Percentiles rank a stretch among this genome's conserved stretches.
These are phyloP conservation scores for Hyparrhenia diplandra DNA, from an alignment of 176 grass and related monocot genomes.

Conservation along the genomic window DNA sequence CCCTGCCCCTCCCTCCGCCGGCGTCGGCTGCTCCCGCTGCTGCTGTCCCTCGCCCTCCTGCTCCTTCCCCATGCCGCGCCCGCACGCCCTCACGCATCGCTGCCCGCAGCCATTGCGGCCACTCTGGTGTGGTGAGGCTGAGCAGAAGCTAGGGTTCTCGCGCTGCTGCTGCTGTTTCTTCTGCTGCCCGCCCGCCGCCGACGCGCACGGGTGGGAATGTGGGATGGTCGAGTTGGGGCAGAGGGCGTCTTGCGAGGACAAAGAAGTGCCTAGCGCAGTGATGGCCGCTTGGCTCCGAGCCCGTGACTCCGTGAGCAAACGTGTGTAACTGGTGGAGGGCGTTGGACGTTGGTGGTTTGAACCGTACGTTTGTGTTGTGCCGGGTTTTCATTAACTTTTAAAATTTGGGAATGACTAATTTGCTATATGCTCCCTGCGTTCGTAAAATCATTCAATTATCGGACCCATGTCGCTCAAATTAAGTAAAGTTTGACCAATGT, in stretches of 20 bases:
- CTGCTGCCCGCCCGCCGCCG: neutral
- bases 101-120: constrained; percentile 13
- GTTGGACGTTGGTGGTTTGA: neutral
- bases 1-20: neutral
- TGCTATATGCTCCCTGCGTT: no score
- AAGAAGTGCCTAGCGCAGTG: neutral
- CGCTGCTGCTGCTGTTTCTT: constrained; percentile 31
- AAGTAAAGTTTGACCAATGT: no score
- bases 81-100: constrained; percentile 35
- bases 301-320: neutral
- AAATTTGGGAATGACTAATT: no score
- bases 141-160: neutral
- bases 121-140: constrained; percentile 3
- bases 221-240: neutral
- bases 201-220: neutral
- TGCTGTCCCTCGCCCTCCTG: constrained; percentile 7
- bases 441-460: no score
- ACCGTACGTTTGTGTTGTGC: no score
- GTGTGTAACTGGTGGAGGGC: neutral
- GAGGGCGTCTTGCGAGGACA: neutral
- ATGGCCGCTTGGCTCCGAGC: neutral
- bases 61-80: constrained; percentile 60
- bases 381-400: no score
- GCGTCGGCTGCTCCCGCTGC: constrained; percentile 8
- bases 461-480: no score